Base-by-base conservation (phyloP, 1,139 yeast species). In the Taphrina pruni region DNA sequence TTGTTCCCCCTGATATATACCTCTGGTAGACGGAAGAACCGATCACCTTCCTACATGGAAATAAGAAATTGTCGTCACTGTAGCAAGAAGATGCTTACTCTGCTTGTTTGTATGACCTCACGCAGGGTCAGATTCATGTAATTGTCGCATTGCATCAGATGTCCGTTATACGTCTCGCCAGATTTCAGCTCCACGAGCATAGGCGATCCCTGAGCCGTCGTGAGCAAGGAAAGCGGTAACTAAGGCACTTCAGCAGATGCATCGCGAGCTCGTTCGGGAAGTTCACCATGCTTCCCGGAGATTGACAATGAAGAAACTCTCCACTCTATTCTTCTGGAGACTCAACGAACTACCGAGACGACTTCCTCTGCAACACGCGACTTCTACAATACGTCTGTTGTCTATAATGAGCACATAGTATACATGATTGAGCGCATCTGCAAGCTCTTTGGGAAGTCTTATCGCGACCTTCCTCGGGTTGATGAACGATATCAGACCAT, bases 81-180 rank as follows among this genome's bases (percentile, higher is more conserved):
- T 14, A 2, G n/a, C 38, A 1, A 1, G 48, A 17, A 7, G 1
- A 6, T 43, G 21, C 76, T 48, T 73, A 76, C 80, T 6, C 88
- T 82, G 71, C 87, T 86, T 17, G 90, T 86, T 77, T 89, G 93
- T 66, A 88, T 86, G 32, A 89, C 98, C 73, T 92, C 88, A 57
- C 83, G 83, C 70, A 95, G 82, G 0, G 97, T 90, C 74, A 95
- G 82, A 78, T 94, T 94, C 99, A 95, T 95, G 93, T 96, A 91
- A 52, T 91, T 88, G 78, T 95, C 99, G 75, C 97, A 92, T 76
- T 90, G 89, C 71, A 87, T 86, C 72, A 95, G 83, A 72, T 86
- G 86, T 52, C 99, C 99, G 76, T 89, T 90, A 71, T 92, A 83
- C 14, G 95, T 88, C 76, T 91, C 97, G 45, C 98, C 97, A 70